phyloP scores from a whole-genome alignment of 768 basidiomycete species.

The Mycena leptocephala region DNA sequence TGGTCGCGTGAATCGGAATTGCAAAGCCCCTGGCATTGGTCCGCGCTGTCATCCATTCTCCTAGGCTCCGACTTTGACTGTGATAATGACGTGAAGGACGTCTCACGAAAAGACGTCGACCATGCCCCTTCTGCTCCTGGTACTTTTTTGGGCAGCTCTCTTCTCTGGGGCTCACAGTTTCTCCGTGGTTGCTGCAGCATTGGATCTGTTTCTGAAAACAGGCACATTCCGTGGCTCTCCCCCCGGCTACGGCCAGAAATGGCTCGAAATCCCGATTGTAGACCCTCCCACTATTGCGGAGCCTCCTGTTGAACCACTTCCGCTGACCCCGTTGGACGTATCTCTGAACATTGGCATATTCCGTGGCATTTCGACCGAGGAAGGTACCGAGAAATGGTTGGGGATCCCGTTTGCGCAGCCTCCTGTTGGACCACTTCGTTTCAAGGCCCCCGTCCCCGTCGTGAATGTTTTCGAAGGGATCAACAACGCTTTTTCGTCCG shows the following conservation, averaged over 20 bases:
- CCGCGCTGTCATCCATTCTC: too few species aligned
- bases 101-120: constrained; percentile 9
- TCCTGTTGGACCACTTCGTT: constrained; percentile 70
- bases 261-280: too few species aligned
- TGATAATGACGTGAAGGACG: too few species aligned
- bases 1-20: too few species aligned
- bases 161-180: neutral
- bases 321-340: constrained; percentile 49
- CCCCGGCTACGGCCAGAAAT: too few species aligned
- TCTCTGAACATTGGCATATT: constrained; percentile 62
- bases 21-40: too few species aligned
- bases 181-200: neutral
- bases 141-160: neutral
- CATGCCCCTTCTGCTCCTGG: neutral
- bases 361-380: constrained; percentile 58
- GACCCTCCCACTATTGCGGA: too few species aligned
- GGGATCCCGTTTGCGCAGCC: constrained; percentile 75
- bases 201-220: too few species aligned
- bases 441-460: constrained; percentile 69
- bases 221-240: too few species aligned
- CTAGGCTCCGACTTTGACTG: too few species aligned
- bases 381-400: constrained; percentile 70
- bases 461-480: constrained; percentile 47
- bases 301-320: neutral
- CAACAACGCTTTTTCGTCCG: constrained; percentile 64